Evolutionary conservation across 495 filamentous ascomycete genomes (phyloP).

Genomic region (Terfezia boudieri): DNA sequence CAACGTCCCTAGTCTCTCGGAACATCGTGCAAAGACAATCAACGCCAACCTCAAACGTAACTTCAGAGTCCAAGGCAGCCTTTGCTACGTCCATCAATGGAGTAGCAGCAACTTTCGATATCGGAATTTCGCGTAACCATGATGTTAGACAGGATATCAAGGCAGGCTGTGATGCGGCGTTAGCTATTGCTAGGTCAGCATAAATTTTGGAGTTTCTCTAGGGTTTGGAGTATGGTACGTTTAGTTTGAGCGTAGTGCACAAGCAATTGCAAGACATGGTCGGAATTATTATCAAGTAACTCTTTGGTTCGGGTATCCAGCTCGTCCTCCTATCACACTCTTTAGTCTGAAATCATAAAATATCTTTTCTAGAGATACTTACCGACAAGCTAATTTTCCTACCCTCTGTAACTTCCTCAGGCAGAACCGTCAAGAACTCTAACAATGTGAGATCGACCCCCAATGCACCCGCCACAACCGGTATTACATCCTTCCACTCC

Average conservation of each 20-base stretch:
- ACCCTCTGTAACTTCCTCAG: conserved; percentile 97
- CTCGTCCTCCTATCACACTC: conserved; percentile 58
- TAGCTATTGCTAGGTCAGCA: conserved; percentile 10
- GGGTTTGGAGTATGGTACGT: conserved; percentile 27
- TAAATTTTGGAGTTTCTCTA: neutral
- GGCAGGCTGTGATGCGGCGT: conserved; percentile 67
- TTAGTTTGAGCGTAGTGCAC: conserved; percentile 80
- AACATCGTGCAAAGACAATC: conserved; percentile 85
- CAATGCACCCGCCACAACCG: conserved; percentile 51
- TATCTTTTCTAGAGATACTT: conserved; percentile 27
- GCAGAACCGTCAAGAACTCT: conserved; percentile 87
- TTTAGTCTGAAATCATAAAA: neutral
- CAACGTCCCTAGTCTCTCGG: conserved; percentile 79
- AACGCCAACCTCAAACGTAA: conserved; percentile 69
- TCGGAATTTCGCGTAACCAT: conserved; percentile 80
- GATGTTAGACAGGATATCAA: conserved; percentile 88
- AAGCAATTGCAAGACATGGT: conserved; percentile 62
- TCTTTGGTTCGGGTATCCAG: conserved; percentile 59
- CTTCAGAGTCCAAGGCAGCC: conserved; percentile 46
- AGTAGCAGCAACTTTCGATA: conserved; percentile 62
- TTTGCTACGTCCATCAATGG: conserved; percentile 64
- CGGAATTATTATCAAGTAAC: conserved; percentile 70
- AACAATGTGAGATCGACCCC: conserved; percentile 67
- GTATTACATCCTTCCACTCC: conserved; percentile 84
- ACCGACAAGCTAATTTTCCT: conserved; percentile 96